Evolutionary conservation across 257 asterid species (phyloP).

Genomic region (Capsicum rhomboideum): DNA sequence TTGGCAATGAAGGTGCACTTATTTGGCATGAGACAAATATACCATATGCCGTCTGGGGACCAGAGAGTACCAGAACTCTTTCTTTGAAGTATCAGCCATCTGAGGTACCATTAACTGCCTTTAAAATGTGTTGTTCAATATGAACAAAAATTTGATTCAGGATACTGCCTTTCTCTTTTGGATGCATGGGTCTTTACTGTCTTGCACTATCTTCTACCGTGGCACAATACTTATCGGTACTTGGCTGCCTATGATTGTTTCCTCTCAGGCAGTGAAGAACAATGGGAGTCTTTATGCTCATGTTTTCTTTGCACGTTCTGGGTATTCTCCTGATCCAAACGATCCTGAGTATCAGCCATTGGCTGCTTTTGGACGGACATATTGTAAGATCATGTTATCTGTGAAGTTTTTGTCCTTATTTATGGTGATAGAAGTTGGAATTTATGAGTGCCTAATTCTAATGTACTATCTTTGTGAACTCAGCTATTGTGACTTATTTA

Average conservation of each 20-base stretch:
- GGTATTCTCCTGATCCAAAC: constrained; percentile 78
- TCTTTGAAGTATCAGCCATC: constrained; percentile 75
- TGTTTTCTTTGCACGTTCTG: constrained; percentile 90
- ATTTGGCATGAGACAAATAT: constrained; percentile 92
- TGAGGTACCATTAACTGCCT: constrained; percentile 43
- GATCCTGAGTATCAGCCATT: constrained; percentile 91
- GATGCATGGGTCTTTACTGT: background rate
- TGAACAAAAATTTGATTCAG: background rate
- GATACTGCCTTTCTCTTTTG: background rate
- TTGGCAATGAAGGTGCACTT: constrained; percentile 72
- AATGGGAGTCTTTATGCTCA: constrained; percentile 94
- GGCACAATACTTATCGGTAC: background rate
- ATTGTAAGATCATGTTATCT: constrained; percentile 40
- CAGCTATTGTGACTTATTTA: constrained; percentile 74
- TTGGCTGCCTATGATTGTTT: constrained; percentile 1
- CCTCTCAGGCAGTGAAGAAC: constrained; percentile 62
- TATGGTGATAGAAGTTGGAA: background rate
- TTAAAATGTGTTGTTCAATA: background rate
- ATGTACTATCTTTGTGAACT: constrained; percentile 4
- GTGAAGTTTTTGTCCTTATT: background rate
- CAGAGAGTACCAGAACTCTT: constrained; percentile 63
- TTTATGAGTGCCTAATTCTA: background rate
- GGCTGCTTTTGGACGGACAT: constrained; percentile 74
- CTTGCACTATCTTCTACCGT: constrained; percentile 1
- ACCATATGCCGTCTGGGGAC: constrained; percentile 93